Evolutionary conservation across 2,329 filamentous ascomycete genomes (phyloP), one percentile per base, ranked within the genome.

Genomic region (Aspergillus sclerotialis): DNA sequence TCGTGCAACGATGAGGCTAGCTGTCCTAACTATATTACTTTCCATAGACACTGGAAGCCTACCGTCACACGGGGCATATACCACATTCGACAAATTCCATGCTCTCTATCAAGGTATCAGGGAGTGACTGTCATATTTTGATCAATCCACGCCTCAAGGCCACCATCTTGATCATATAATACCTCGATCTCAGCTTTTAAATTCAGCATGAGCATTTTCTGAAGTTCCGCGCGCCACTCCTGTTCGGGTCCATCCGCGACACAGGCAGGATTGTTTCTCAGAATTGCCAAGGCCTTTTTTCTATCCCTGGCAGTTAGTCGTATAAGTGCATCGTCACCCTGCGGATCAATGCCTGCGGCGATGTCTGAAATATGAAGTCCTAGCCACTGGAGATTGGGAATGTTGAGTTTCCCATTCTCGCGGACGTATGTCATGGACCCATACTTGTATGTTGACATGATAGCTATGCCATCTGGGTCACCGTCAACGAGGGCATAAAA

Each of bases 111-210:
- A 11, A 30, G 15, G 9, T 11, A 6, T 6, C 13, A 30, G 2
- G 4, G 10, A 30, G 18, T 13, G n/a, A n/a, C 12, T 11, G 43
- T 44, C 49, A 68, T 53, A 27, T 50, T 53, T 14, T 43, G 45
- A 40, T 68, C 56, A 39, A 70, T 56, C 68, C 67, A 70, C 11
- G 40, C 45, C 36, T 64, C 60, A 11, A 70, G 39, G 4, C 67
- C 64, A 11, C 57, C 60, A 2, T 53, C 48, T 10, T 44, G 42
- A 7, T 72, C 67, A 40, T 67, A 67, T 30, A 77, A 43, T 15
- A 71, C 60, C 52, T 82, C 76, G 44, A 78, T 72, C 49, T 82
- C 78, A 6, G 73, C 75, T 49, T 82, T 82, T 29, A 73, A 42
- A 43, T 77, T 75, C 37, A 80, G 48, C 66, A 79, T 70, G 18